phyloP scores from a whole-genome alignment of 1,139 yeast species.

The Zygosaccharomyces sapae region DNA sequence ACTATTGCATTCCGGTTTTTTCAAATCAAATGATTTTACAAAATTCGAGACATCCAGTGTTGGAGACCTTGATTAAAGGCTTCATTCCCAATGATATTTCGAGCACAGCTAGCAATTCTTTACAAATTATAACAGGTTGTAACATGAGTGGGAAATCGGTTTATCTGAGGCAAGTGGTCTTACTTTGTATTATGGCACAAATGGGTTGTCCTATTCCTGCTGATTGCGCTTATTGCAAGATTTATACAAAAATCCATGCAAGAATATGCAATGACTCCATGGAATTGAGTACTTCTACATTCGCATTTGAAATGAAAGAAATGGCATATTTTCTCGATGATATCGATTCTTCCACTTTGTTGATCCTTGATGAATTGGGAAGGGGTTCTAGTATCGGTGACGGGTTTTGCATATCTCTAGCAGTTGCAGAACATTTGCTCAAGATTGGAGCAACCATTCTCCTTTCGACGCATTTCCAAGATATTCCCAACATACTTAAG shows the following conservation, averaged over 20 bases:
- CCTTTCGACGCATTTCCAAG: constrained; percentile 42
- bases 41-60: constrained; percentile 42
- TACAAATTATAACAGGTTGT: constrained; percentile 46
- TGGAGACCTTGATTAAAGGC: constrained; percentile 33
- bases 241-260: constrained; percentile 40
- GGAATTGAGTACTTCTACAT: constrained; percentile 40
- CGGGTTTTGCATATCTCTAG: constrained; percentile 42
- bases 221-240: constrained; percentile 39
- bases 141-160: constrained; percentile 51
- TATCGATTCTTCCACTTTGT: constrained; percentile 34
- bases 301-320: constrained; percentile 46
- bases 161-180: constrained; percentile 42
- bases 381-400: constrained; percentile 44
- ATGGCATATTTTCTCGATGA: constrained; percentile 42
- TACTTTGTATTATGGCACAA: constrained; percentile 44
- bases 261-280: constrained; percentile 39
- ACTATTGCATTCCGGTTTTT: constrained; percentile 40
- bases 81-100: constrained; percentile 42
- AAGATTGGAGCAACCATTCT: constrained; percentile 34
- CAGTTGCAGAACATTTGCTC: constrained; percentile 39
- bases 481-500: constrained; percentile 37
- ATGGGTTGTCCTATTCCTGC: constrained; percentile 47
- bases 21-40: constrained; percentile 35
- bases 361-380: constrained; percentile 46
- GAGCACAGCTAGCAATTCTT: constrained; percentile 37